phyloP scores from a whole-genome alignment of 495 filamentous ascomycete genomes.

The Neurospora discreta region DNA sequence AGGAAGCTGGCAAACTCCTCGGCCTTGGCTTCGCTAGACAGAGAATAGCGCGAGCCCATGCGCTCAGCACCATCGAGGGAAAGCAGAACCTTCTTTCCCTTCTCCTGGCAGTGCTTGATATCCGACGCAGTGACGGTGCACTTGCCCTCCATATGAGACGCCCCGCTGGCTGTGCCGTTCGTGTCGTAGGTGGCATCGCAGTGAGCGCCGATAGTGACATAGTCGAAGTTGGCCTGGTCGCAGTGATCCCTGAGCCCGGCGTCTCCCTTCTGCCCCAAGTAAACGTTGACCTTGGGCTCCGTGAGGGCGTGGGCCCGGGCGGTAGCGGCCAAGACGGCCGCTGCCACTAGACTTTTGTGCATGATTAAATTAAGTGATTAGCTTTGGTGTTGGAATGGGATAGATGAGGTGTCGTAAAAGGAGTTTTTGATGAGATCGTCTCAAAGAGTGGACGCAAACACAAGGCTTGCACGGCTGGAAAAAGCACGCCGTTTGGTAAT shows the following conservation, averaged over 20 bases:
- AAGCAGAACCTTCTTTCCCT: slow-evolving; percentile 54
- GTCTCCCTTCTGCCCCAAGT: slow-evolving; percentile 25
- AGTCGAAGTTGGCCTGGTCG: slow-evolving; percentile 24
- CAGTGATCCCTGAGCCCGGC: slow-evolving; percentile 20
- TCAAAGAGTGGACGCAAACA: slow-evolving; percentile 39
- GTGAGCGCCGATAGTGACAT: slow-evolving; percentile 27
- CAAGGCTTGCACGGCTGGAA: slow-evolving; percentile 29
- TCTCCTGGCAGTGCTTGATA: slow-evolving; percentile 49
- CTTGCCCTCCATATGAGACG: slow-evolving; percentile 26
- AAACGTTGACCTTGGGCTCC: slow-evolving; percentile 19
- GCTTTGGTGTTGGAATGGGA: slow-evolving; percentile 6
- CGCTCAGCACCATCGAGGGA: slow-evolving; percentile 44
- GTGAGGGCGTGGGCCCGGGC: slow-evolving; percentile 12
- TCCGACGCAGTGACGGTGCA: slow-evolving; percentile 38
- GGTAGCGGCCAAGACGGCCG: slow-evolving; percentile 23
- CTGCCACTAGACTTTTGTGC: slow-evolving; percentile 19
- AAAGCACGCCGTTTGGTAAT: slow-evolving; percentile 24
- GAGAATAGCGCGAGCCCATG: slow-evolving; percentile 26
- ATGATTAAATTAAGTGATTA: not conserved
- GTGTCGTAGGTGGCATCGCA: slow-evolving; percentile 22
- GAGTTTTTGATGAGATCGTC: slow-evolving; percentile 18
- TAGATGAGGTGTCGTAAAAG: slow-evolving; percentile 13
- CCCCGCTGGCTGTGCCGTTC: slow-evolving; percentile 16
- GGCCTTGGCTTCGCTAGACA: slow-evolving; percentile 39
- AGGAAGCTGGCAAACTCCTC: slow-evolving; percentile 49